Conservation (phyloP, 495 filamentous ascomycete genomes). For the Daldinia grandis region DNA sequence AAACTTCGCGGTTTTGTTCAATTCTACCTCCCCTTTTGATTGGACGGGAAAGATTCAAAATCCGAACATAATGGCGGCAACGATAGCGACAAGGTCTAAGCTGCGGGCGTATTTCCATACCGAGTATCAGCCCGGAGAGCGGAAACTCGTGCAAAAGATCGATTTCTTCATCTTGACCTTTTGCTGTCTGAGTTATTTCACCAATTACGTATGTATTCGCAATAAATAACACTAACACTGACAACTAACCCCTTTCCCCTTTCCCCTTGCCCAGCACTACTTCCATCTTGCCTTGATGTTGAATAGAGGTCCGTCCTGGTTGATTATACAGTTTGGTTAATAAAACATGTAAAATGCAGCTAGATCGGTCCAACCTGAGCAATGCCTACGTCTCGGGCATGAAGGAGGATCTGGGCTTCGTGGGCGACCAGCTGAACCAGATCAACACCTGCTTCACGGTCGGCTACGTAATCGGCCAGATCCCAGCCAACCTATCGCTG, state of each 20-base stretch:
- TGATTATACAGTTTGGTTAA: constrained; percentile 27
- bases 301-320: neutral
- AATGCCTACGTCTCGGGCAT: constrained; percentile 74
- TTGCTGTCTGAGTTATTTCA: constrained; percentile 69
- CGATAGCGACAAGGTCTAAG: constrained; percentile 32
- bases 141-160: constrained; percentile 61
- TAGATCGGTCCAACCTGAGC: constrained; percentile 67
- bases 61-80: constrained; percentile 14
- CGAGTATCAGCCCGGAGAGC: constrained; percentile 52
- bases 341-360: constrained; percentile 29
- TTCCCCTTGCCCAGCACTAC: neutral
- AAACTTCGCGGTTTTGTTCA: neutral
- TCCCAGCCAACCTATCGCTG: constrained; percentile 68
- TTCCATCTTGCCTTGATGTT: neutral
- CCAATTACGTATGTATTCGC: constrained; percentile 47
- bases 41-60: constrained; percentile 14
- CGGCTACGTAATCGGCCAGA: constrained; percentile 65
- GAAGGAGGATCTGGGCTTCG: constrained; percentile 68
- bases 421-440: constrained; percentile 64
- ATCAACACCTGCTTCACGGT: constrained; percentile 64
- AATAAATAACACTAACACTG: no score
- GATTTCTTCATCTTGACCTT: constrained; percentile 73
- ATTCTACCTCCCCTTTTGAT: neutral
- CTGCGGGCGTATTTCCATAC: constrained; percentile 48
- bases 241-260: no score